Percentiles rank a stretch among this genome's conserved stretches.
These are phyloP conservation scores for Scleroderma bovista DNA, from an alignment of 768 basidiomycete genomes.

Conservation along the genomic window DNA sequence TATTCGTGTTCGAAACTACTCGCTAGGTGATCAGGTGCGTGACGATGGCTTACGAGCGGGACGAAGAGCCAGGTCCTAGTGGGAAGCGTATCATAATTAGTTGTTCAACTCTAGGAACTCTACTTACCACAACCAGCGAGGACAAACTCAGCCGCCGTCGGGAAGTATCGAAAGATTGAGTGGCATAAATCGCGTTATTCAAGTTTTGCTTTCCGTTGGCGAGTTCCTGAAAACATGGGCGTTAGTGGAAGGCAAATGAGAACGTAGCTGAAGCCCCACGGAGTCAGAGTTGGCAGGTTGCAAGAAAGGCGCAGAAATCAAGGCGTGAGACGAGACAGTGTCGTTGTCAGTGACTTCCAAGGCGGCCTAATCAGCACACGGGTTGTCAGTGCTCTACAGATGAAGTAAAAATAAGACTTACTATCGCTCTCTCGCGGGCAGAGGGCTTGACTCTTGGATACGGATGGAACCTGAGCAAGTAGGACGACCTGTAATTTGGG, in stretches of 20 bases:
- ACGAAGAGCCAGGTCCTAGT: neutral
- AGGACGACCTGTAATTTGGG: slow-evolving; percentile 6
- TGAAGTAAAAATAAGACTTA: neutral
- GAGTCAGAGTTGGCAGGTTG: neutral
- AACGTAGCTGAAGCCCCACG: neutral
- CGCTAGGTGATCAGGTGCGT: no score
- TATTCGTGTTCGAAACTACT: no score
- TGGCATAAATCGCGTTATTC: neutral
- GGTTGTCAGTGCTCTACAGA: neutral
- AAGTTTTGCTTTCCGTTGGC: neutral
- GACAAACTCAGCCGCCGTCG: neutral
- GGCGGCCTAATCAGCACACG: neutral
- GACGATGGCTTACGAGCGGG: neutral
- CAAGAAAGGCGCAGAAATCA: neutral
- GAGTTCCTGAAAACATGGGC: neutral
- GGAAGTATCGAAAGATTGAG: neutral
- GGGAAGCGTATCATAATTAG: neutral
- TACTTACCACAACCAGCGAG: neutral
- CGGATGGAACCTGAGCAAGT: slow-evolving; percentile 9
- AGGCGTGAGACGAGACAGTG: neutral
- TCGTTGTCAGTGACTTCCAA: neutral
- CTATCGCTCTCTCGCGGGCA: slow-evolving; percentile 4
- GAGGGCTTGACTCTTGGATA: slow-evolving; percentile 6
- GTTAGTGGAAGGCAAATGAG: neutral
- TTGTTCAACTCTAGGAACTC: neutral